A percentile compares a stretch with the other conserved stretches of the same genome.
phyloP scores from a whole-genome alignment of 306 rosid genomes.

The Rubus idaeus region DNA sequence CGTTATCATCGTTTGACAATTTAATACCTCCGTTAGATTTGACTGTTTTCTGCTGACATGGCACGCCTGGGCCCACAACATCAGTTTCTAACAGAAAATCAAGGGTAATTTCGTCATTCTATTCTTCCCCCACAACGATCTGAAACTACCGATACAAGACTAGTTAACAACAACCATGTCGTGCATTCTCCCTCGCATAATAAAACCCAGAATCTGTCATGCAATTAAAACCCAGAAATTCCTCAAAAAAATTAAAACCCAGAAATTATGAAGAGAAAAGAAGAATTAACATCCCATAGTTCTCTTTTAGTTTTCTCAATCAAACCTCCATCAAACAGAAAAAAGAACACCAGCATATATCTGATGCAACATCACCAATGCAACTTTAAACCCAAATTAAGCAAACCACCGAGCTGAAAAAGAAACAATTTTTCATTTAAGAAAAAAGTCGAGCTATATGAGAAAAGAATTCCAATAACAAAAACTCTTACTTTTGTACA shows the following conservation, averaged over 20 bases:
- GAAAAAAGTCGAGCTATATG: constrained; percentile 8
- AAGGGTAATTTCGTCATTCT: too few species aligned
- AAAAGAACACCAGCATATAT: constrained; percentile 65
- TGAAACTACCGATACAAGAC: too few species aligned
- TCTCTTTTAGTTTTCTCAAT: constrained; percentile 64
- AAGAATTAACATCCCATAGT: constrained; percentile 59
- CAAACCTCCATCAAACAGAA: constrained; percentile 71
- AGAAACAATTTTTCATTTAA: neutral
- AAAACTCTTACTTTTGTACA: neutral
- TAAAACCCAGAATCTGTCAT: neutral
- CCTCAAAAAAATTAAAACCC: neutral
- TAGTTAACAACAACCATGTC: too few species aligned
- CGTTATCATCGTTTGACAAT: too few species aligned
- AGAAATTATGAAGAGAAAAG: neutral
- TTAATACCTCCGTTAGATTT: too few species aligned
- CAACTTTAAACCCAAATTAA: constrained; percentile 69
- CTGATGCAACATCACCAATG: constrained; percentile 68
- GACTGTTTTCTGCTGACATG: too few species aligned
- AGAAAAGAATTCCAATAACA: neutral
- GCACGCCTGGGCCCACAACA: too few species aligned
- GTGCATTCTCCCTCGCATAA: too few species aligned
- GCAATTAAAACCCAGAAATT: neutral
- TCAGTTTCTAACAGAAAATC: too few species aligned
- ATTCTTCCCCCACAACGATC: too few species aligned
- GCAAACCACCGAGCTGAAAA: constrained; percentile 67